Evolutionary conservation across 129 eudicot genomes (phyloP).

Genomic region (Artemisia annua): DNA sequence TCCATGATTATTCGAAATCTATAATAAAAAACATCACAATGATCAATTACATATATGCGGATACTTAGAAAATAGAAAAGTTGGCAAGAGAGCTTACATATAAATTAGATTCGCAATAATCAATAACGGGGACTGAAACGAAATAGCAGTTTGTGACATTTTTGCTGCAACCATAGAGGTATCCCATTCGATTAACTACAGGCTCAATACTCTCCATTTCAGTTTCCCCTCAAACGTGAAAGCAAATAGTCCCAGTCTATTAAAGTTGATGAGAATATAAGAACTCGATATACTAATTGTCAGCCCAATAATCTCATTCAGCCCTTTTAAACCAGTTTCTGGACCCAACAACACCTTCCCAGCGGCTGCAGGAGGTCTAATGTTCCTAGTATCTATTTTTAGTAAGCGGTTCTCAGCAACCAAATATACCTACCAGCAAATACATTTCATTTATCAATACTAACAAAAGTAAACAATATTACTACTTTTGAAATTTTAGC

Average conservation of each 20-base stretch:
- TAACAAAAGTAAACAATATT: no score
- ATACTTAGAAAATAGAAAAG: background rate
- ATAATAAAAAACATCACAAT: background rate
- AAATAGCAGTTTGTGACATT: no score
- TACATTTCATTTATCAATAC: no score
- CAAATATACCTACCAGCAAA: slow-evolving; percentile 19
- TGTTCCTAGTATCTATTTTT: slow-evolving; percentile 39
- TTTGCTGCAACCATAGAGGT: no score
- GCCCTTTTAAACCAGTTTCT: slow-evolving; percentile 29
- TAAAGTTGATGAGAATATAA: slow-evolving; percentile 50
- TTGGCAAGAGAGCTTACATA: slow-evolving; percentile 53
- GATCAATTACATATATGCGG: no score
- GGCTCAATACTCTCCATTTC: no score
- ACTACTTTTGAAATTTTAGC: background rate
- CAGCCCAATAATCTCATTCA: slow-evolving; percentile 55
- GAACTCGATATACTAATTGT: slow-evolving; percentile 36
- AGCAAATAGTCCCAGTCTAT: slow-evolving; percentile 40
- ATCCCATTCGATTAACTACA: no score
- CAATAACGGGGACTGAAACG: no score
- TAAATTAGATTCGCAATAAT: slow-evolving; percentile 8
- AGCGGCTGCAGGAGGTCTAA: slow-evolving; percentile 43
- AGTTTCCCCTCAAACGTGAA: no score
- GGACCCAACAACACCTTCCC: slow-evolving; percentile 71
- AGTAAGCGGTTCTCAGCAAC: slow-evolving; percentile 80
- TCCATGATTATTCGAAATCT: slow-evolving; percentile 81